phyloP scores from a whole-genome alignment of 73 alveolate species.

The Stentor coeruleus region DNA sequence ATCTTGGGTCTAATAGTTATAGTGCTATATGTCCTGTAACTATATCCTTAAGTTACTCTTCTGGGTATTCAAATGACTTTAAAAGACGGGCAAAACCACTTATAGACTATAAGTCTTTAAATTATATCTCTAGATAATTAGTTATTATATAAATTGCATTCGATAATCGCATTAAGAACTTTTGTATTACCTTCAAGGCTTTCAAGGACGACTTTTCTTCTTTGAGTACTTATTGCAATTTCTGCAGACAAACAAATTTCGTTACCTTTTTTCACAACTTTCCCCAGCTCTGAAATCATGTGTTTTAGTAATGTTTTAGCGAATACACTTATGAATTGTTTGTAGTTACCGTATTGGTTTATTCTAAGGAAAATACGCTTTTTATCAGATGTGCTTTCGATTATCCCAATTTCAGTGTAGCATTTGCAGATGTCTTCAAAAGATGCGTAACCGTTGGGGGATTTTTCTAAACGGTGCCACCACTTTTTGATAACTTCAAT shows the following conservation, averaged over 20 bases:
- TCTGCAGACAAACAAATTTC: not conserved
- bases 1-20: too few species aligned
- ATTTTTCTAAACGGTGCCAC: not conserved
- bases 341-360: not conserved
- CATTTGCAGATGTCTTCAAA: not conserved
- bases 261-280: not conserved
- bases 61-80: not conserved
- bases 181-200: not conserved
- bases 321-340: not conserved
- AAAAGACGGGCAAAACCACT: not conserved
- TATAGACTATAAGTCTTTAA: not conserved
- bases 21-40: not conserved
- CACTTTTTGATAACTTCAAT: not conserved
- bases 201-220: not conserved
- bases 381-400: not conserved
- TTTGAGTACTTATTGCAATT: not conserved
- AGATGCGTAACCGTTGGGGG: not conserved
- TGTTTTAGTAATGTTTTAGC: not conserved
- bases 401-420: not conserved
- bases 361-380: not conserved
- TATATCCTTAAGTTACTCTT: not conserved
- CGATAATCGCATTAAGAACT: not conserved
- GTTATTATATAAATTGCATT: not conserved
- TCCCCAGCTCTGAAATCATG: not conserved
- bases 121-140: not conserved